These are phyloP conservation scores for Pyracantha coccinea DNA, from an alignment of 331 rosid genomes.

Conservation along the genomic window DNA sequence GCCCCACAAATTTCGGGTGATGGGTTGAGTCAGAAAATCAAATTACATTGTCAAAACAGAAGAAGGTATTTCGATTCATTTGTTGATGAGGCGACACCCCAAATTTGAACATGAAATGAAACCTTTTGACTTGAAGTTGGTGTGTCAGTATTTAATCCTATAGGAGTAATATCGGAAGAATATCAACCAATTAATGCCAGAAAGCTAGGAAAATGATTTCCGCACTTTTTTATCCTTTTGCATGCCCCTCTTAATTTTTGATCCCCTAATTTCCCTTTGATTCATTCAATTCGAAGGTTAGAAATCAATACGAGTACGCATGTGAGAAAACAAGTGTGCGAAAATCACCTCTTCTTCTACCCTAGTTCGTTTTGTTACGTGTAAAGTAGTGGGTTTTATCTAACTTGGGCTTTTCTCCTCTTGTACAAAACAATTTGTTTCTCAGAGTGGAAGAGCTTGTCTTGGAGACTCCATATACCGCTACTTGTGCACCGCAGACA, in stretches of 20 bases:
- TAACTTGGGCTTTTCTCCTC: not conserved
- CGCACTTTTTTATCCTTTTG: not conserved
- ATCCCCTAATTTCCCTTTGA: not conserved
- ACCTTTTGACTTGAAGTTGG: not conserved
- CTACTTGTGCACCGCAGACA: constrained; percentile 43
- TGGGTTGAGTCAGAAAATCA: too few relatives aligned
- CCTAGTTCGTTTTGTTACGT: not conserved
- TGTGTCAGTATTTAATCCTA: not conserved
- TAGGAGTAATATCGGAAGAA: not conserved
- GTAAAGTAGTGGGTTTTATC: not conserved
- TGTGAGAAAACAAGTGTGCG: not conserved
- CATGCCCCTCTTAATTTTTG: too few relatives aligned
- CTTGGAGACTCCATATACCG: constrained; percentile 75
- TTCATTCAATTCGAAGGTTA: not conserved
- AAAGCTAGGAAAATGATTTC: not conserved
- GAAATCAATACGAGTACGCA: not conserved
- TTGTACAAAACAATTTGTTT: not conserved
- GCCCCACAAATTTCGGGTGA: too few relatives aligned
- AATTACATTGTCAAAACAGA: too few relatives aligned
- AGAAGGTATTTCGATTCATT: too few relatives aligned
- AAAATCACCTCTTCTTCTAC: not conserved
- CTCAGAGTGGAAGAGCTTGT: constrained; percentile 81
- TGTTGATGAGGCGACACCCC: not conserved
- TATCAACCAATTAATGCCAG: not conserved
- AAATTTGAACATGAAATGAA: not conserved